These are phyloP conservation scores for Cornus suecica DNA, from an alignment of 148 eudicot genomes.

Conservation along the genomic window DNA sequence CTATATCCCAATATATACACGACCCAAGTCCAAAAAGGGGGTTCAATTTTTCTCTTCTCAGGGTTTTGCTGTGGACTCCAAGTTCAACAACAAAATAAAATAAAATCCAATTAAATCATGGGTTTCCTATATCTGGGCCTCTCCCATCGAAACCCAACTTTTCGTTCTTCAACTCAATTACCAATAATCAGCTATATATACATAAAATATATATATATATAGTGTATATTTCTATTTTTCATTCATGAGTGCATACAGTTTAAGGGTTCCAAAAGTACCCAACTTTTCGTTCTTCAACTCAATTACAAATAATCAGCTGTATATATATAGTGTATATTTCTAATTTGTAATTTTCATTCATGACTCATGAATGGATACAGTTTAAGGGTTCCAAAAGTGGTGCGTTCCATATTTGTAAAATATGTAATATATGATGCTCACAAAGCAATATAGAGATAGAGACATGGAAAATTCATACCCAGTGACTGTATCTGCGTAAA, in stretches of 20 bases:
- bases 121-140: not conserved
- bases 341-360: not conserved
- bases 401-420: not conserved
- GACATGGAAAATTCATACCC: not conserved
- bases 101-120: conserved; percentile 5
- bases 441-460: not conserved
- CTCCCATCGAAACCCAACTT: not conserved
- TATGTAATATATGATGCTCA: not conserved
- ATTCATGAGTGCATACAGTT: no score
- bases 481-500: not conserved
- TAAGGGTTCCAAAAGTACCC: not conserved
- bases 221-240: not conserved
- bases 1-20: no score
- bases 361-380: no score
- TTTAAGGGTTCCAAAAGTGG: not conserved
- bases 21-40: no score
- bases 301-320: no score
- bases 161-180: not conserved
- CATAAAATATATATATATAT: no score
- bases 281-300: not conserved
- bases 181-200: no score
- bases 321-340: no score
- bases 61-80: not conserved
- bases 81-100: not conserved
- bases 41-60: not conserved